Conservation (phyloP, 331 rosid species). For the Spiraea crenata region DNA sequence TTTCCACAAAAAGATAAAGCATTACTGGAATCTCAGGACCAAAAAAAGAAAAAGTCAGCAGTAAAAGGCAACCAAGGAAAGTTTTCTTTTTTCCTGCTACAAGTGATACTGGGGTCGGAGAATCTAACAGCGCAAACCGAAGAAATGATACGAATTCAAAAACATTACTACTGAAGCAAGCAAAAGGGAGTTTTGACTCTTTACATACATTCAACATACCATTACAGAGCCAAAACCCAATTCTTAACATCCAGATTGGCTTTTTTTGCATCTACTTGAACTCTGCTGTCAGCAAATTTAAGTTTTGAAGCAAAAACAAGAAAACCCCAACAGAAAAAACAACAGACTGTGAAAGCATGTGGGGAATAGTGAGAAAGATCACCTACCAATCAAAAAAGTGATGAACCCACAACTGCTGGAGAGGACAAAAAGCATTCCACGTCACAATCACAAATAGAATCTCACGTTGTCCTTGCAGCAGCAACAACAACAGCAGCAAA, state of each 20-base stretch:
- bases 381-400: constrained; percentile 8
- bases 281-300: background rate
- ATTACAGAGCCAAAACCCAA: constrained; percentile 12
- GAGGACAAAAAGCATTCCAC: constrained; percentile 1
- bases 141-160: background rate
- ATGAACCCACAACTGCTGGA: background rate
- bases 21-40: background rate
- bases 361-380: background rate
- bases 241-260: background rate
- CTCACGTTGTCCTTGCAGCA: background rate
- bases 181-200: background rate
- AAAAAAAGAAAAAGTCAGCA: too few relatives aligned
- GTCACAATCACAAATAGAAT: background rate
- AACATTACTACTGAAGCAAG: background rate
- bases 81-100: too few relatives aligned
- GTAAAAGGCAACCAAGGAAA: background rate
- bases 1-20: background rate
- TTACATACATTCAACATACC: constrained; percentile 2
- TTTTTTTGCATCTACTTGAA: background rate
- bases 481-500: background rate
- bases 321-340: background rate
- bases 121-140: too few relatives aligned
- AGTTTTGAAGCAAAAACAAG: background rate
- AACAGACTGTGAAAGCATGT: background rate
- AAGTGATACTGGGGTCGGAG: too few relatives aligned